Conservation (phyloP, 768 basidiomycete genomes). For the Pleurotus ostreatus region DNA sequence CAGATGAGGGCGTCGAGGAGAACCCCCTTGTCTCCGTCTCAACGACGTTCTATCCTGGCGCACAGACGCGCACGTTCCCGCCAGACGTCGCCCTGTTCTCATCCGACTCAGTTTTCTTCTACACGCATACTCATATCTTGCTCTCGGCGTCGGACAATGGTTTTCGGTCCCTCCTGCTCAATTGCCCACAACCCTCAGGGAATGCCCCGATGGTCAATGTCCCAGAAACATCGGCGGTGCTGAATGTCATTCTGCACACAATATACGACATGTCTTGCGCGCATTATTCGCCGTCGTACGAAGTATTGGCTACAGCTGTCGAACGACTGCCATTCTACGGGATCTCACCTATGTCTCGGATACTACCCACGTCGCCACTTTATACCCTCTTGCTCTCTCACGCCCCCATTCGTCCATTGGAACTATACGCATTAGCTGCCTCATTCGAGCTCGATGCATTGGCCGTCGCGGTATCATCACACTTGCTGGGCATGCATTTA, state of each 20-base stretch:
- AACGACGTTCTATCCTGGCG: conserved; percentile 76
- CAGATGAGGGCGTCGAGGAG: conserved; percentile 21
- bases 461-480: conserved; percentile 70
- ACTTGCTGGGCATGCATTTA: conserved; percentile 70
- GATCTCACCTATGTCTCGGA: conserved; percentile 41
- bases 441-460: conserved; percentile 65
- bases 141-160: conserved; percentile 57
- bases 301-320: conserved; percentile 53
- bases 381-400: conserved; percentile 59
- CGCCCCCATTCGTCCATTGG: conserved; percentile 65
- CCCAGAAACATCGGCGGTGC: conserved; percentile 52
- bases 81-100: conserved; percentile 68
- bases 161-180: conserved; percentile 57
- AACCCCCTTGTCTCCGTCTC: conserved; percentile 67
- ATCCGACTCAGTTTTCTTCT: conserved; percentile 80
- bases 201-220: conserved; percentile 50
- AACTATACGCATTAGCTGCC: conserved; percentile 70
- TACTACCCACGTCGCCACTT: conserved; percentile 51
- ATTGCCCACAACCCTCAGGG: conserved; percentile 23
- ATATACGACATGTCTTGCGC: conserved; percentile 71
- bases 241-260: conserved; percentile 72
- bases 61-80: conserved; percentile 48
- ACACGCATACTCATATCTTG: conserved; percentile 62
- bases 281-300: conserved; percentile 69
- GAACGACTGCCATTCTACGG: conserved; percentile 59